Evolutionary conservation across 2,329 filamentous ascomycete species (phyloP), one percentile per base, ranked within the genome.

Genomic region (Teratosphaeria destructans): DNA sequence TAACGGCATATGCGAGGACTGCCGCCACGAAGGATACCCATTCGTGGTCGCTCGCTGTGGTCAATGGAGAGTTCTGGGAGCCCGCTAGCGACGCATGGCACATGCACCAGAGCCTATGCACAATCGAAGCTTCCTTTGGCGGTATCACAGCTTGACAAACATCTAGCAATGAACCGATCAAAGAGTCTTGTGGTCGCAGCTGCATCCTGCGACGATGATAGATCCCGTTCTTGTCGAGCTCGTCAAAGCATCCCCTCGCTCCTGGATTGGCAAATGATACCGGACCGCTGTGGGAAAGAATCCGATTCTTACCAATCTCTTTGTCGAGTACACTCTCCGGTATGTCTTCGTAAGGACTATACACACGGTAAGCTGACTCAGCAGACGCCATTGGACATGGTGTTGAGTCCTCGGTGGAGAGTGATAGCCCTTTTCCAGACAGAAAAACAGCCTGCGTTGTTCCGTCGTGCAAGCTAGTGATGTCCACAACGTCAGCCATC

Each of bases 1-100:
- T 58, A 2, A 76, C 63, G 10, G 71, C 71, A 55, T 76, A 70
- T 7, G 70, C 68, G 56, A 78, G 74, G 2, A 78, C 60, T 7
- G 75, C 73, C 4, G 74, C 66, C 3, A 74, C 68, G 34, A 78
- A 71, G 5, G 76, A 75, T 5, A 71, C 65, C 71, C 74, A 76
- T 52, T 72, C 70, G 8, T 34, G 12, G 52, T 58, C 52, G 47
- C 56, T 54, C 16, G 58, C 61, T 10, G 67, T 69, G 14, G 56
- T 57, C 14, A 54, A 56, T 6, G 65, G 19, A 16, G 35, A 57
- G 5, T 62, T 63, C 10, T 58, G 55, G 39, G 64, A 39, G 54
- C 56, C 34, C 2, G 59, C 19, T 5, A 73, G 58, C 58, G 61
- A 61, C 10, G 64, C 64, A 55, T 66, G 57, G 8, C 67, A 64